Conservation (phyloP, 1,284 basidiomycete genomes). For the Ceratobasidium papillatum region DNA sequence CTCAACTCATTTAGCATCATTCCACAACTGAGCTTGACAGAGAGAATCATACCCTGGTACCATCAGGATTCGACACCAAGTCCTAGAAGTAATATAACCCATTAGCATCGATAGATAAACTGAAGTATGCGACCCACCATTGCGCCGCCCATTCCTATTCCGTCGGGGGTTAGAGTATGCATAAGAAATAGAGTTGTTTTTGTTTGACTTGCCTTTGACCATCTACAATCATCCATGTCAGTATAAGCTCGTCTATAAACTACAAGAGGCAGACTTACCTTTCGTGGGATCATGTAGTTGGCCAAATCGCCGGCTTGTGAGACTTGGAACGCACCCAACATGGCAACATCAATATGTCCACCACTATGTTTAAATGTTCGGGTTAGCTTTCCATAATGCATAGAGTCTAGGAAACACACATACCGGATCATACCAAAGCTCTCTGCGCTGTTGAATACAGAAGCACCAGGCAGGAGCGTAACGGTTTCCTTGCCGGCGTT, state of each 20-base stretch:
- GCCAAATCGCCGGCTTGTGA: slow-evolving; percentile 93
- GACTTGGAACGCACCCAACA: slow-evolving; percentile 92
- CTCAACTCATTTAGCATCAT: neutral
- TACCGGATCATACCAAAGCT: slow-evolving; percentile 45
- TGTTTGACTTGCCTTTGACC: slow-evolving; percentile 68
- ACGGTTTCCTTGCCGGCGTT: slow-evolving; percentile 98
- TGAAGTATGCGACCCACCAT: slow-evolving; percentile 59
- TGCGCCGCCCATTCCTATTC: slow-evolving; percentile 86
- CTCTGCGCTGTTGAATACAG: slow-evolving; percentile 65
- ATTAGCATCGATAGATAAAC: neutral
- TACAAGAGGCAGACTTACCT: slow-evolving; percentile 50
- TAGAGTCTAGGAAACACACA: neutral
- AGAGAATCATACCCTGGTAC: slow-evolving; percentile 70
- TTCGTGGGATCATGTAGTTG: slow-evolving; percentile 98
- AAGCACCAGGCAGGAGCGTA: slow-evolving; percentile 90
- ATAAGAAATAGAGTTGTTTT: neutral
- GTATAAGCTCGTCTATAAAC: neutral
- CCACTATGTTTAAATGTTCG: slow-evolving; percentile 67
- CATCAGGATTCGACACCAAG: slow-evolving; percentile 90
- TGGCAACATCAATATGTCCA: slow-evolving; percentile 93
- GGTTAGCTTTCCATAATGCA: slow-evolving; percentile 30
- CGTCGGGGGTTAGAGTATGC: neutral
- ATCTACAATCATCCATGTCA: slow-evolving; percentile 53
- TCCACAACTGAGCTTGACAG: slow-evolving; percentile 40
- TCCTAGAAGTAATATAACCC: slow-evolving; percentile 55